Base-by-base conservation (phyloP, 163 green algal genomes). In the Scenedesmus sp. region DNA sequence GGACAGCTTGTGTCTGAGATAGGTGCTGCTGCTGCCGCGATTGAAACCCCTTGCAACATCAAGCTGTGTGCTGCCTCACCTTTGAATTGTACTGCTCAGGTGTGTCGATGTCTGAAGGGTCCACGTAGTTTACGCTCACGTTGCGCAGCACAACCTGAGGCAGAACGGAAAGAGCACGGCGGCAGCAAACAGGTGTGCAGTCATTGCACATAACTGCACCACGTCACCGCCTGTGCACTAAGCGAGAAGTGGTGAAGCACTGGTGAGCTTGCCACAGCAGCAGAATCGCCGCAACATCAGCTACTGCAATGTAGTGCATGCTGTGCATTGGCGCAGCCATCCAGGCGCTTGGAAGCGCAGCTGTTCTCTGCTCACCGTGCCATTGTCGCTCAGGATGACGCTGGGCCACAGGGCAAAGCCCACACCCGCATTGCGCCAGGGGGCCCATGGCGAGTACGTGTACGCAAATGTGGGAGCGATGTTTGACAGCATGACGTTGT, bases 51-150 rank as follows among this genome's bases (percentile, higher is more conserved):
- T 23, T 23, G 15, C 26, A 83, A 57, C 77, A 84, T 60, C 34
- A 60, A 23, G 77, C 77, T 26, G 67, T 9, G 67, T 6, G 34
- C 34, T 46, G 34, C 34, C 77, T 59, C 46, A 84, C 77, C 73
- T 66, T 82, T 7, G 73, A 18, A 23, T 90, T 90, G 66, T 90
- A 91, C 87, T 92, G 88, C 82, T 92, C 88, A 64, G 64, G 85
- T 2, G 54, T 89, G 54, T 92, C 88, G 8, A 74, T 1, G 3
- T 8, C 8, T 12, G 81, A 70, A 2, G 88, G 88, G 54, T 92
- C 54, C 1, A 55, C 18, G n/a, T 89, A 92, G 15, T n/a, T 18
- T 16, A 92, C 2, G 60, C 64, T 62, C 7, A 88, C 79, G 67
- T 92, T 84, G n/a, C 26, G 20, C 81, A 92, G 60, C 34, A 83